Conservation (phyloP, 768 basidiomycete genomes). For the Lactarius quietus region DNA sequence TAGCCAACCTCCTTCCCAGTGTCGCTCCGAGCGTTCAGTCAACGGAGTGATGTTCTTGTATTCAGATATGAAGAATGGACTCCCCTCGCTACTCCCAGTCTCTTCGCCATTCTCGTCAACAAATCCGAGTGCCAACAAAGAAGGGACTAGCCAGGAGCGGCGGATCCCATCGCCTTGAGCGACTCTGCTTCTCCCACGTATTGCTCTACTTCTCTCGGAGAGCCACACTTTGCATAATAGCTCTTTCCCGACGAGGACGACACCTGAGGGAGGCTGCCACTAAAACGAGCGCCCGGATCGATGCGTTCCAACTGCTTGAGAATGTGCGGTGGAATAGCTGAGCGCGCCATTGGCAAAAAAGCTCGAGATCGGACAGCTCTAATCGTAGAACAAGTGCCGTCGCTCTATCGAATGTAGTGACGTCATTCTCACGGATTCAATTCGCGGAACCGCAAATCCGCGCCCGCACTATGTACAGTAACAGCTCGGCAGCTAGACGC, state of each 20-base stretch:
- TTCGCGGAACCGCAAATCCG: neutral
- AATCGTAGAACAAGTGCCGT: neutral
- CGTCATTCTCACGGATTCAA: neutral
- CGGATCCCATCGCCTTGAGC: slow-evolving; percentile 54
- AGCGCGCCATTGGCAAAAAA: slow-evolving; percentile 13
- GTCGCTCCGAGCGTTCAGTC: slow-evolving; percentile 40
- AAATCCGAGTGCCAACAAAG: slow-evolving; percentile 48
- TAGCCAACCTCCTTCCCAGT: slow-evolving; percentile 61
- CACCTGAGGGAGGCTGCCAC: slow-evolving; percentile 44
- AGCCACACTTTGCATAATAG: slow-evolving; percentile 65
- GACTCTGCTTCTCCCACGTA: slow-evolving; percentile 67
- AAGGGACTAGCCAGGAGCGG: slow-evolving; percentile 70
- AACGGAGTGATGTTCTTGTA: slow-evolving; percentile 59
- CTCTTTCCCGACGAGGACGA: slow-evolving; percentile 51
- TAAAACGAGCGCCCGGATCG: slow-evolving; percentile 51
- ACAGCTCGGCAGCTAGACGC: neutral
- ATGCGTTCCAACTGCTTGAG: slow-evolving; percentile 44
- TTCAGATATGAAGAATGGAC: slow-evolving; percentile 69
- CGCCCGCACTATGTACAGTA: neutral
- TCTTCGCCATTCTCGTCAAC: slow-evolving; percentile 30
- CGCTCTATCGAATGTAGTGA: neutral
- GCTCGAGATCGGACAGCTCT: neutral
- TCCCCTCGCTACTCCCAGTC: slow-evolving; percentile 34
- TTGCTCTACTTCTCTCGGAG: slow-evolving; percentile 53
- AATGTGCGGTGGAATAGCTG: slow-evolving; percentile 33